Percentiles rank a stretch among this genome's conserved stretches.
phyloP scores from a whole-genome alignment of 306 rosid species.

The Cicer pinnatifidum region DNA sequence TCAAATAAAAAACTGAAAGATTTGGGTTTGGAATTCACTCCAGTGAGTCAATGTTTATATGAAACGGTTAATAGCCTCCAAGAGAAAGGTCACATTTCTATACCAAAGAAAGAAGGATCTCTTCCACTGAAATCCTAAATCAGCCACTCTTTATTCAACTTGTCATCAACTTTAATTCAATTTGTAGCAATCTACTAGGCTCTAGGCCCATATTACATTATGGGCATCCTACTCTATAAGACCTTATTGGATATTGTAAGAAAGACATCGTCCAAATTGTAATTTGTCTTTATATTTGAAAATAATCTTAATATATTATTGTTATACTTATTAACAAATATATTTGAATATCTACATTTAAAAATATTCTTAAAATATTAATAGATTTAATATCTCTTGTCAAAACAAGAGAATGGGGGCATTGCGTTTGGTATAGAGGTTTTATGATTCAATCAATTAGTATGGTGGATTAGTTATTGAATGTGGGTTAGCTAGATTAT shows the following conservation, averaged over 20 bases:
- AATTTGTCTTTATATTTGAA: not conserved
- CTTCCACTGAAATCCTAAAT: slow-evolving; percentile 41
- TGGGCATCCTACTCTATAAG: not conserved
- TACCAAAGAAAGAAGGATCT: slow-evolving; percentile 55
- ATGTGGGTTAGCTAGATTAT: too few species aligned
- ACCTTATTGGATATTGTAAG: slow-evolving; percentile 25
- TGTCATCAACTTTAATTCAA: slow-evolving; percentile 16
- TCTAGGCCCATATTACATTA: slow-evolving; percentile 15
- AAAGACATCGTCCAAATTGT: not conserved
- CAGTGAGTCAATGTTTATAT: slow-evolving; percentile 73
- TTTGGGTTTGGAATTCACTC: slow-evolving; percentile 80
- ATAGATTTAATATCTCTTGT: too few species aligned
- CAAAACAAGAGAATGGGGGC: too few species aligned
- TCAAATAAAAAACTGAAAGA: slow-evolving; percentile 79
- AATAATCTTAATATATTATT: not conserved
- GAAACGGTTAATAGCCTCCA: slow-evolving; percentile 91
- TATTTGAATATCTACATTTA: too few species aligned
- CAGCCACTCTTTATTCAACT: not conserved
- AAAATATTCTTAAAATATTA: too few species aligned
- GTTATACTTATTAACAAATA: not conserved
- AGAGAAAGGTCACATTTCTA: slow-evolving; percentile 81
- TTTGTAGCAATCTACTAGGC: slow-evolving; percentile 16
- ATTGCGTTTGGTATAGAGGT: too few species aligned
- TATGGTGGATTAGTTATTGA: too few species aligned
- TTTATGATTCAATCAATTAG: too few species aligned